Evolutionary conservation across 129 eudicot species (phyloP).

Genomic region (Saussurea involucrata): DNA sequence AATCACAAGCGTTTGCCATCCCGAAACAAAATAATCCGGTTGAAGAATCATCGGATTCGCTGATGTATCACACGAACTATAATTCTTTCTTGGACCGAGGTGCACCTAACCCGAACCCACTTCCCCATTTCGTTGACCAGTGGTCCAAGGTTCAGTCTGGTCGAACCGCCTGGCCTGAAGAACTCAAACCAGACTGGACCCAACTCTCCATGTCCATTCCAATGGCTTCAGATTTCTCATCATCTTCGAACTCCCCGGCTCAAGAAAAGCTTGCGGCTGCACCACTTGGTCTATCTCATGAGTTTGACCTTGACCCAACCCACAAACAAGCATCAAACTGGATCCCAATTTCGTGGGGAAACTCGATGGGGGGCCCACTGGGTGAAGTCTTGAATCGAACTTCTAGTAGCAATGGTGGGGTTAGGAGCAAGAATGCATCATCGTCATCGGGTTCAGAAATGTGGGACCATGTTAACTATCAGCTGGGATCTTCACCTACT

Average conservation of each 20-base stretch:
- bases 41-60: constrained; percentile 40
- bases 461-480: constrained; percentile 53
- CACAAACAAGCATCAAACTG: constrained; percentile 47
- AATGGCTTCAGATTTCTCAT: constrained; percentile 58
- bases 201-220: constrained; percentile 94
- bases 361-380: constrained; percentile 78
- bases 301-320: constrained; percentile 45
- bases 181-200: constrained; percentile 79
- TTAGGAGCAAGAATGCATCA: constrained; percentile 22
- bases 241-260: constrained; percentile 52
- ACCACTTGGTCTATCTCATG: constrained; percentile 46
- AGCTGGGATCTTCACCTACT: constrained; percentile 70
- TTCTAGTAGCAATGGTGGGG: constrained; percentile 25
- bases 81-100: constrained; percentile 44
- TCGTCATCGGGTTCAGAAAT: constrained; percentile 18
- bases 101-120: constrained; percentile 35
- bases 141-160: constrained; percentile 61
- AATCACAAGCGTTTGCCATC: constrained; percentile 29
- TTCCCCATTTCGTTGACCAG: constrained; percentile 46
- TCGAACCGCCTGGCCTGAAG: constrained; percentile 53
- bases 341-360: constrained; percentile 71
- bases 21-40: constrained; percentile 37
- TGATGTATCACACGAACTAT: constrained; percentile 29
- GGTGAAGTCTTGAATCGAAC: constrained; percentile 69
- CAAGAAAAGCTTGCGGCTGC: constrained; percentile 51